Evolutionary conservation across 768 basidiomycete species (phyloP), one percentile per base, ranked within the genome.

Genomic region (Lactarius vividus): DNA sequence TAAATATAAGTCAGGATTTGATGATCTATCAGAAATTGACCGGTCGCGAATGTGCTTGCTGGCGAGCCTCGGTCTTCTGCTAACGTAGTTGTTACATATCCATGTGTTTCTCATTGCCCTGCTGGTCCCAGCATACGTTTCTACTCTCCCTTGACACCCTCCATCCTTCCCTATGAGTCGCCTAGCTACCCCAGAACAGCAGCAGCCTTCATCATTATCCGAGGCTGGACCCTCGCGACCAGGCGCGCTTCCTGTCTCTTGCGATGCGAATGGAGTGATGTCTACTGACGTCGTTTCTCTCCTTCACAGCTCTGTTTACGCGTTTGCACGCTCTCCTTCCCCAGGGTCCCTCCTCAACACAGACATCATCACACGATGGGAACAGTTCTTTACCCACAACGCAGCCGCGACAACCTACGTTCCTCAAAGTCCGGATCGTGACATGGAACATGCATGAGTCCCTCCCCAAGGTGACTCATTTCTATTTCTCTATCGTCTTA

Each of bases 391-490:
- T 71, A 71, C 46, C 71, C 64, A n/a, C 70, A 61, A 69, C 62
- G 62, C 72, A 37, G 3, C 49, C 28, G 11, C 67, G 72, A 13
- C 66, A 74, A 5, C 75, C 76, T 1, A 81, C 79, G 68, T 82
- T 81, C 72, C 77, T 92, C 54, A 92, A 92, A 72, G 77, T 91
- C 44, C 78, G 86, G 52, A 84, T 92, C 56, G 59, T 91, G 39
- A 88, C 88, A 42, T 93, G 91, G 91, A 93, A 92, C 69, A 93
- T 93, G 91, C 88, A 92, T 68, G 89, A 92, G 68, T 87, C 87
- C 0, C 72, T 92, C 6, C 91, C 91, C 35, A 92, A 89, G 82
- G 89, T 86, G 33, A 18, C 73, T 66, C n/a, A n/a, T n/a, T n/a
- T n/a, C n/a, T 68, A 20, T 15, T 40, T 13, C 28, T 33, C 10